Conservation (phyloP, 2,329 filamentous ascomycete genomes). For the Ophiostoma triangulosporum region DNA sequence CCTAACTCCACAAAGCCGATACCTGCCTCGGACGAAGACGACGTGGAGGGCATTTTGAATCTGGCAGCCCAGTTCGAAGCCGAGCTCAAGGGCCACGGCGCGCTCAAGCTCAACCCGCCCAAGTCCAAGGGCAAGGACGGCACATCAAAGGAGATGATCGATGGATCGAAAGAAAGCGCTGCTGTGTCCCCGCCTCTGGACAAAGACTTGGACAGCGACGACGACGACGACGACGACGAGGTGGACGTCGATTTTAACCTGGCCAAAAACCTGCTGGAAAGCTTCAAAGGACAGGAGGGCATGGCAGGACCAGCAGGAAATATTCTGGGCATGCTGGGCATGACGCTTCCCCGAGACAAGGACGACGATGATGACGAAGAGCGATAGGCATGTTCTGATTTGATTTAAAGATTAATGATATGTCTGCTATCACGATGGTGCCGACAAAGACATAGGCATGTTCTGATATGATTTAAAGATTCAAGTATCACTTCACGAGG, state of each 20-base stretch:
- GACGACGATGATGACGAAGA: conserved; percentile 30
- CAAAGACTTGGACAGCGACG: conserved; percentile 6
- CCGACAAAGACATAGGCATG: too few relatives aligned
- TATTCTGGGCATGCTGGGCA: conserved; percentile 72
- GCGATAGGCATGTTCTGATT: neutral
- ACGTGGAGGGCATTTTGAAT: conserved; percentile 43
- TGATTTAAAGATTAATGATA: too few relatives aligned
- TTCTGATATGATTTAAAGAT: neutral
- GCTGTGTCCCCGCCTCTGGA: neutral
- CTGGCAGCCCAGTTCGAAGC: conserved; percentile 58
- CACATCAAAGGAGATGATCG: conserved; percentile 12
- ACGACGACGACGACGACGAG: conserved; percentile 39
- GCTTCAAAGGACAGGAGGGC: conserved; percentile 81
- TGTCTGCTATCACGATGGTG: too few relatives aligned
- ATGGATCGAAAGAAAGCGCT: neutral
- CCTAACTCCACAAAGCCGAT: neutral
- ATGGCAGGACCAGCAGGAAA: conserved; percentile 79
- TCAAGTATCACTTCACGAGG: too few relatives aligned
- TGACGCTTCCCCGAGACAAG: conserved; percentile 70
- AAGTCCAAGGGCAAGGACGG: conserved; percentile 16
- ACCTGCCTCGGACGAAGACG: conserved; percentile 13
- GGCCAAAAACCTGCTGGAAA: conserved; percentile 80
- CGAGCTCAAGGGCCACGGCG: conserved; percentile 57
- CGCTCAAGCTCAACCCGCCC: conserved; percentile 39
- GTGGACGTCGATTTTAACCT: conserved; percentile 76